Evolutionary conservation across 148 eudicot species (phyloP).

Genomic region (Fallopia convolvulus): DNA sequence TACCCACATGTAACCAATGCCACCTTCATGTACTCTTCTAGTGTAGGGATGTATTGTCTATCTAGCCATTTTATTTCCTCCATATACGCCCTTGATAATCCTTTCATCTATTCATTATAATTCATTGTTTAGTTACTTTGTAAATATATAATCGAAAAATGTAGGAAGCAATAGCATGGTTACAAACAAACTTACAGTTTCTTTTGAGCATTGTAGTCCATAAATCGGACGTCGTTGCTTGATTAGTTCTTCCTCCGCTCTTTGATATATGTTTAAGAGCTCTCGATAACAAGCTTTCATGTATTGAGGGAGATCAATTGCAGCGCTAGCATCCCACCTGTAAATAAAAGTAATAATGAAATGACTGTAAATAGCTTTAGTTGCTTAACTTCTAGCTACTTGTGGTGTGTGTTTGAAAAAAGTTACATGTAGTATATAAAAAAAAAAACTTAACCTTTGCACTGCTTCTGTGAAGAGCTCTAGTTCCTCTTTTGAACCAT

Average conservation of each 20-base stretch:
- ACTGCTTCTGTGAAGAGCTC: conserved; percentile 24
- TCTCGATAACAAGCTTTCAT: neutral
- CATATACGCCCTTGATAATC: neutral
- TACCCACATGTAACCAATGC: neutral
- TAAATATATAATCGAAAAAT: too few relatives aligned
- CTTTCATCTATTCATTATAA: neutral
- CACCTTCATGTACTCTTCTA: conserved; percentile 9
- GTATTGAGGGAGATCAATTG: neutral
- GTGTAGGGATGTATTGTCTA: neutral
- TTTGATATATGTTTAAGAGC: neutral
- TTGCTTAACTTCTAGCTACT: too few relatives aligned
- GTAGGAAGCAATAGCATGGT: neutral
- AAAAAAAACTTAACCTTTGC: conserved; percentile 17
- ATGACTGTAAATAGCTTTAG: too few relatives aligned
- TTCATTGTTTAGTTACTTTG: too few relatives aligned
- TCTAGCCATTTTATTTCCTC: conserved; percentile 6
- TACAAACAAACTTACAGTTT: neutral
- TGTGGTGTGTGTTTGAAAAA: too few relatives aligned
- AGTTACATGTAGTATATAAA: neutral
- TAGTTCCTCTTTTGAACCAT: conserved; percentile 25
- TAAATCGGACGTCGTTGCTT: neutral
- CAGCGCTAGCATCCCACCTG: neutral
- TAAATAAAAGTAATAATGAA: neutral
- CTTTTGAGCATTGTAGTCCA: neutral
- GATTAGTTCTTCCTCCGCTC: neutral